Base-by-base conservation (phyloP, 2,329 filamentous ascomycete genomes). In the Colletotrichum australisinense region DNA sequence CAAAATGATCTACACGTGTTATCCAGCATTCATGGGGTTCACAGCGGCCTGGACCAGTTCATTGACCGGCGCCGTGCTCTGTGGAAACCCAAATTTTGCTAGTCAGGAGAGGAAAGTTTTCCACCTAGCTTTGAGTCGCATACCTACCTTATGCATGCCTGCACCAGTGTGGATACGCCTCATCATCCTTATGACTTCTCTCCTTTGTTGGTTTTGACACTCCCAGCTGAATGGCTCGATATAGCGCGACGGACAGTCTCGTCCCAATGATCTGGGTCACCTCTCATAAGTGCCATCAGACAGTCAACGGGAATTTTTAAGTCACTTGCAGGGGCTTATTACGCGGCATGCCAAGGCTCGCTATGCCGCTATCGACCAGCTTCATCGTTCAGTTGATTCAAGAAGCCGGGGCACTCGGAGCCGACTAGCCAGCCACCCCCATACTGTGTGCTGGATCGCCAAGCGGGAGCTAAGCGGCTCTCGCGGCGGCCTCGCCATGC, bases 321-420 rank as follows among this genome's bases (percentile, higher is more conserved):
- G 22, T 28, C 32, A 22, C 9, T 26, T 9, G 19, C 12, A 60
- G 26, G 26, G 4, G 16, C 16, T 19, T 2, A 5, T 35, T 9
- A 19, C 4, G 4, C 5, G 7, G 52, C n/a, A 28, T 2, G 24
- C 52, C 52, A 55, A 55, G 52, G 22, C 38, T 2, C 9, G 12
- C 28, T 9, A 64, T 32, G 26, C 12, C 32, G 12, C 30, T 7
- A 8, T 30, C 46, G 24, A 4, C n/a, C 28, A 4, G 3, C 19
- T 26, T 28, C 30, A 11, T 24, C 22, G 16, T 52, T 11, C 19
- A 8, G 22, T 30, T 7, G 12, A 19, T 35, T 19, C 42, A 16
- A 9, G 6, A 19, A 22, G 4, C 32, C 70, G 70, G 70, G 70
- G 70, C 59, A 49, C 46, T 60, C 70, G 70, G 70, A 65, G 70